phyloP scores from a whole-genome alignment of 2,329 filamentous ascomycete genomes.

The Ophiognomonia clavigignenti-juglandacearum region DNA sequence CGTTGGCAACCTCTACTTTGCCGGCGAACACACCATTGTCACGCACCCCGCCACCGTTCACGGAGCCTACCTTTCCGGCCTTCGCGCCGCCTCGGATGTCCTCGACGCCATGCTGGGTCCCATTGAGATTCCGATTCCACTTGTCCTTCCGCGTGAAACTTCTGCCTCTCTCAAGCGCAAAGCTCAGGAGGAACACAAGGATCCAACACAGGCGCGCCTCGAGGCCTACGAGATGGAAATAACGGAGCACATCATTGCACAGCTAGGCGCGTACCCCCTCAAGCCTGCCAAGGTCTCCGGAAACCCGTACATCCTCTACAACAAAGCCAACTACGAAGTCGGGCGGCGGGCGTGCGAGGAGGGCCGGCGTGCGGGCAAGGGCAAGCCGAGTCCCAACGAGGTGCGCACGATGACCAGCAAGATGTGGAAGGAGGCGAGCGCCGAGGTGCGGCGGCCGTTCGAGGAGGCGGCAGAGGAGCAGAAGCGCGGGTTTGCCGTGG shows the following conservation, averaged over 20 bases:
- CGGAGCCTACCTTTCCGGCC: conserved; percentile 88
- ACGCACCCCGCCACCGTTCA: conserved; percentile 97
- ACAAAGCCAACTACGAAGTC: conserved; percentile 68
- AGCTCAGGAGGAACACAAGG: conserved; percentile 34
- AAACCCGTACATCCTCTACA: conserved; percentile 87
- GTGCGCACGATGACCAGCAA: conserved; percentile 80
- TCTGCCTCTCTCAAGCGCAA: conserved; percentile 51
- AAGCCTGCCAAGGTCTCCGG: conserved; percentile 69
- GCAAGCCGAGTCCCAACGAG: conserved; percentile 68
- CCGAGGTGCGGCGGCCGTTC: conserved; percentile 71
- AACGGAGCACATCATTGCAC: conserved; percentile 44
- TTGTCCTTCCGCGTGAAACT: conserved; percentile 64
- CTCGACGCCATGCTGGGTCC: conserved; percentile 76
- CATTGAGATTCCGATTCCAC: conserved; percentile 68
- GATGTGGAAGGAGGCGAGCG: conserved; percentile 79
- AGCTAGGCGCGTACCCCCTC: conserved; percentile 69
- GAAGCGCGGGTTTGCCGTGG: conserved; percentile 59
- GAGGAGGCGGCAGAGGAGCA: conserved; percentile 68
- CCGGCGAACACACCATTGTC: conserved; percentile 91
- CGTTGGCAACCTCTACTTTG: conserved; percentile 87
- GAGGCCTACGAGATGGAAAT: conserved; percentile 54
- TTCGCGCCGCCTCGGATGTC: conserved; percentile 84
- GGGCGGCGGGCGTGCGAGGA: conserved; percentile 58
- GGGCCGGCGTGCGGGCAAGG: conserved; percentile 58
- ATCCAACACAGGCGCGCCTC: conserved; percentile 46